Conservation (phyloP, 2,329 filamentous ascomycete species). For the Gremmenia infestans region DNA sequence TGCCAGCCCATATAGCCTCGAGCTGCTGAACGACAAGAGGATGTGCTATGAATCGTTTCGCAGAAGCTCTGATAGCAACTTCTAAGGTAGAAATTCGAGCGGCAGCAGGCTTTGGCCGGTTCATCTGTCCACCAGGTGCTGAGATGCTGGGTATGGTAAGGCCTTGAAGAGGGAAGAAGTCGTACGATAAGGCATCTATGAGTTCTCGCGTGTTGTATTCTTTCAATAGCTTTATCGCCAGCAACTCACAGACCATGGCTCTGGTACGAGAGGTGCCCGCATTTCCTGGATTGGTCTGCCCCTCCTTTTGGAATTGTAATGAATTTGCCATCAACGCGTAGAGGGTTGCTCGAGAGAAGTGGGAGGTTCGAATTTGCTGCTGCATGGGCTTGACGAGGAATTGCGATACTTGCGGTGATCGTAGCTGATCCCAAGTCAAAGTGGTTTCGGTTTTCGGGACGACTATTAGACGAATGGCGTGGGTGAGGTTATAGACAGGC, state of each 20-base stretch:
- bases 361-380: conserved; percentile 74
- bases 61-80: conserved; percentile 85
- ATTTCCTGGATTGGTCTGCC: conserved; percentile 74
- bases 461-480: conserved; percentile 81
- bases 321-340: conserved; percentile 93
- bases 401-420: conserved; percentile 93
- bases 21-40: conserved; percentile 89
- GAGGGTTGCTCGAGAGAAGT: conserved; percentile 80
- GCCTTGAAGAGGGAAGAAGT: conserved; percentile 89
- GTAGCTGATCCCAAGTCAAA: conserved; percentile 87
- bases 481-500: conserved; percentile 85
- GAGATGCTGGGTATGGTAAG: conserved; percentile 46
- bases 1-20: conserved; percentile 96
- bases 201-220: conserved; percentile 86
- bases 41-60: conserved; percentile 88
- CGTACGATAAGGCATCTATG: conserved; percentile 90
- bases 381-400: conserved; percentile 95
- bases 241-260: conserved; percentile 82
- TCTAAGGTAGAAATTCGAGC: conserved; percentile 86
- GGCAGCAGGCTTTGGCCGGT: conserved; percentile 49
- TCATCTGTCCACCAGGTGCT: conserved; percentile 31
- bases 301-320: conserved; percentile 87
- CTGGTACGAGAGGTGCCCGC: conserved; percentile 79
- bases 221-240: conserved; percentile 84
- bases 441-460: conserved; percentile 85